Conservation (phyloP, 2,329 filamentous ascomycete genomes). For the Aspergillus pseudoglaucus region DNA sequence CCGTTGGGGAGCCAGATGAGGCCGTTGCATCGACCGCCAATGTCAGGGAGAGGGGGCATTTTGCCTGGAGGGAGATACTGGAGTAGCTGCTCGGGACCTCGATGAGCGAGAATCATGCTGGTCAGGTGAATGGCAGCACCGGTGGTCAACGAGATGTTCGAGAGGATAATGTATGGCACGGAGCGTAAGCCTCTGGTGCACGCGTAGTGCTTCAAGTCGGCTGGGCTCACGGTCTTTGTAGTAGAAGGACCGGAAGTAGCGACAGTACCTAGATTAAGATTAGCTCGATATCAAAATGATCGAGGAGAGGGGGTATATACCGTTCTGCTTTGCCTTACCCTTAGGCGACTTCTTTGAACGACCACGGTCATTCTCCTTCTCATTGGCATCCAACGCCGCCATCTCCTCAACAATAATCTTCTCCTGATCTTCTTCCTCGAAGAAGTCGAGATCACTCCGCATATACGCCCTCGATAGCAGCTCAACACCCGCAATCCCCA, state of each 20-base stretch:
- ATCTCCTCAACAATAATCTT: constrained; percentile 4
- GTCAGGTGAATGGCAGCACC: constrained; percentile 23
- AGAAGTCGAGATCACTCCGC: constrained; percentile 28
- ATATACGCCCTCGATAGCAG: constrained; percentile 39
- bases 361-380: constrained; percentile 12
- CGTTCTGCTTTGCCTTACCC: constrained; percentile 10
- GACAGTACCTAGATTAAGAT: not conserved
- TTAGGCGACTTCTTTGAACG: constrained; percentile 14
- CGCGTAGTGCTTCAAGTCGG: constrained; percentile 19
- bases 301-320: constrained; percentile 7
- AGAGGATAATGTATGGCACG: constrained; percentile 28
- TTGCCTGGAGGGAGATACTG: constrained; percentile 24
- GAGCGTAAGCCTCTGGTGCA: constrained; percentile 30
- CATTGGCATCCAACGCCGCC: constrained; percentile 7
- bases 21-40: constrained; percentile 12
- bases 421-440: constrained; percentile 17
- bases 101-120: constrained; percentile 24
- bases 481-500: constrained; percentile 41
- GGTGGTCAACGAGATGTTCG: constrained; percentile 17
- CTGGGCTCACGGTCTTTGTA: not conserved
- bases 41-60: constrained; percentile 14
- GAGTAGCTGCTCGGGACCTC: constrained; percentile 22
- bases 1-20: constrained; percentile 25
- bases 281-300: not conserved
- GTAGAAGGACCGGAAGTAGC: not conserved